Conservation (phyloP, 2,329 filamentous ascomycete genomes). For the Alternaria brassicicola region DNA sequence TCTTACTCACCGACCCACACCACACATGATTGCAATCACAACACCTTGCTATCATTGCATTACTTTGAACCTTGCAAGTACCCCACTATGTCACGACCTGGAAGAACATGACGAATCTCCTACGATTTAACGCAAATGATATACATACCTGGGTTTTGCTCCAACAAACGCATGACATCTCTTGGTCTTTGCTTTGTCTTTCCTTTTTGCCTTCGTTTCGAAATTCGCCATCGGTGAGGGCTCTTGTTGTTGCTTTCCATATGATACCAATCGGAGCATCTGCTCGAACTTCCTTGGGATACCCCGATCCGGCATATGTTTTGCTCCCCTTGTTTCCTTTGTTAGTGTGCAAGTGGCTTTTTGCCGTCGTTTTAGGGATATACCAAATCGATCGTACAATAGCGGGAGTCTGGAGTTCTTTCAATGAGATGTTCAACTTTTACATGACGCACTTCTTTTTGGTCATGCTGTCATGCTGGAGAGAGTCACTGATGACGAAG, state of each 20-base stretch:
- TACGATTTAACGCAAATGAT: conserved; percentile 22
- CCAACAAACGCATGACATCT: conserved; percentile 21
- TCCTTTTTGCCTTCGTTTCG: background rate
- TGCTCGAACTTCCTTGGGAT: conserved; percentile 21
- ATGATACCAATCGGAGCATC: conserved; percentile 42
- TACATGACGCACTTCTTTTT: background rate
- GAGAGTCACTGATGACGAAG: background rate
- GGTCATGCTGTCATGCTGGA: background rate
- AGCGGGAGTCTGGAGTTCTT: conserved; percentile 28
- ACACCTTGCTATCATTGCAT: conserved; percentile 5
- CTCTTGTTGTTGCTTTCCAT: conserved; percentile 30
- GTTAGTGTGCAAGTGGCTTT: background rate
- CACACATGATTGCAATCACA: background rate
- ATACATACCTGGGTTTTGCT: conserved; percentile 19
- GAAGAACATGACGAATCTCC: conserved; percentile 27
- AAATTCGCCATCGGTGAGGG: conserved; percentile 29
- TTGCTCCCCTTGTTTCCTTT: conserved; percentile 12
- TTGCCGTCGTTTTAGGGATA: conserved; percentile 24
- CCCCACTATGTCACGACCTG: conserved; percentile 31
- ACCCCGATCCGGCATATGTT: conserved; percentile 11
- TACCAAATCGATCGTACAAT: conserved; percentile 37
- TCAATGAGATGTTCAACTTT: background rate
- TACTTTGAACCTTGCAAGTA: conserved; percentile 9
- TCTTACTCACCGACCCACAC: background rate
- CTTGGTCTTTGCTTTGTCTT: conserved; percentile 11